Evolutionary conservation across 805 yeast species (phyloP).

Genomic region (Zygoascus tannicola): DNA sequence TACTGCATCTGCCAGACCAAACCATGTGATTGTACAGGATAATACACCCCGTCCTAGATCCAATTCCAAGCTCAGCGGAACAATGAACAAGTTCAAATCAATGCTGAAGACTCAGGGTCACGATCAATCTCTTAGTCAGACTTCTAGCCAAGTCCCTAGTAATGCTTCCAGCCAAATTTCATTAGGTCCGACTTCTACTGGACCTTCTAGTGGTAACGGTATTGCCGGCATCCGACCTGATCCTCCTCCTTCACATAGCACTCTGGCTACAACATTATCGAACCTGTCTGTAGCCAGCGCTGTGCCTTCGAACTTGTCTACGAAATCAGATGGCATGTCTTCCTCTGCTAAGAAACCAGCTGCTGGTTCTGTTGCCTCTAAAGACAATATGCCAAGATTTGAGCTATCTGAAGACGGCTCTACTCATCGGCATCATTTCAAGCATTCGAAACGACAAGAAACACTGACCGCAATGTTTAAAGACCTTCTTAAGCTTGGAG

Average conservation of each 20-base stretch:
- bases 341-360: not conserved
- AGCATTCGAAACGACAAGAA: conserved; percentile 46
- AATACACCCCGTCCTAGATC: conserved; percentile 6
- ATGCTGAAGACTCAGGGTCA: conserved; percentile 3
- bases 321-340: not conserved
- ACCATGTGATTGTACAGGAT: not conserved
- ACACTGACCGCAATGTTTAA: conserved; percentile 23
- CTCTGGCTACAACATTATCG: not conserved
- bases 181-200: not conserved
- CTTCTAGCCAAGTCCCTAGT: not conserved
- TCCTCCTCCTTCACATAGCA: not conserved
- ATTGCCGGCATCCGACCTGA: not conserved
- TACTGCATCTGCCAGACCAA: not conserved
- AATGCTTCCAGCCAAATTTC: not conserved
- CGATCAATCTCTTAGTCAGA: not conserved
- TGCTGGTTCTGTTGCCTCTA: not conserved
- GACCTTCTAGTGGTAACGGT: not conserved
- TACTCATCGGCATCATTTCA: conserved; percentile 65
- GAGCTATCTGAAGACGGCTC: conserved; percentile 40
- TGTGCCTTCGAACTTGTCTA: not conserved
- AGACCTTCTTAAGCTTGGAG: conserved; percentile 11
- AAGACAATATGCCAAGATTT: conserved; percentile 15
- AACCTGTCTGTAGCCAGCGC: not conserved
- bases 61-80: conserved; percentile 9
- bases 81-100: conserved; percentile 11